Evolutionary conservation across 441 rosid species (phyloP), one percentile per base, ranked within the genome.

Genomic region (Erodium chrysanthum): DNA sequence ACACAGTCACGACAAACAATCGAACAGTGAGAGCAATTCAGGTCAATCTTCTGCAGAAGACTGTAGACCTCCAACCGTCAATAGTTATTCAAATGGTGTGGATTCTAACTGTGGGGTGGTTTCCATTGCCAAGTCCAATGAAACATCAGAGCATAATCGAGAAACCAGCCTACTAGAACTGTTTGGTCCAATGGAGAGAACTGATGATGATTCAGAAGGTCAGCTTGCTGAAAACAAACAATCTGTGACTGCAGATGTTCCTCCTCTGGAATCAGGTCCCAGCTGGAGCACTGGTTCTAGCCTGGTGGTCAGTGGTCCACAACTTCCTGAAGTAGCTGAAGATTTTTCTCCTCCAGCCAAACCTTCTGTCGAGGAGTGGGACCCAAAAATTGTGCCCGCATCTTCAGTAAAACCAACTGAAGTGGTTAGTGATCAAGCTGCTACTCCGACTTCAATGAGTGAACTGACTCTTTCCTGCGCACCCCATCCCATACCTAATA

Each of bases 261-360:
- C 79, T 33, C 72, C 78, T 73, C 85, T 75, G 77, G 86, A 85
- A 71, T 82, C 88, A 12, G 88, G 88, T 66, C 89, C 84, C 70
- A 85, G 84, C 74, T 85, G 94, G 96, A 85, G 91, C 77, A 75
- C 91, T 66, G 78, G 85, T 76, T 81, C 92, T 70, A 87, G 86
- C 78, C 76, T 86, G 65, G 86, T 79, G 77, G 84, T 70, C 76
- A 73, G 82, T 64, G 86, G 83, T 67, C 73, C 80, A 76, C 88
- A 74, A 67, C 75, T 85, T 78, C 82, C 84, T 68, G 90, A 79
- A 71, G 84, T 80, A 65, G 77, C 84, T 69, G 79, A 80, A 73
- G 83, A 82, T 68, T 83, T 83, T 65, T 75, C 75, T 75, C 78
- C 92, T 35, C 54, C 80, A 17, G 42, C 83, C 66, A 78, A 82